A percentile compares a stretch with the other conserved stretches of the same genome.
Conservation (phyloP, 495 filamentous ascomycete genomes). For the Daldinia vernicosa region DNA sequence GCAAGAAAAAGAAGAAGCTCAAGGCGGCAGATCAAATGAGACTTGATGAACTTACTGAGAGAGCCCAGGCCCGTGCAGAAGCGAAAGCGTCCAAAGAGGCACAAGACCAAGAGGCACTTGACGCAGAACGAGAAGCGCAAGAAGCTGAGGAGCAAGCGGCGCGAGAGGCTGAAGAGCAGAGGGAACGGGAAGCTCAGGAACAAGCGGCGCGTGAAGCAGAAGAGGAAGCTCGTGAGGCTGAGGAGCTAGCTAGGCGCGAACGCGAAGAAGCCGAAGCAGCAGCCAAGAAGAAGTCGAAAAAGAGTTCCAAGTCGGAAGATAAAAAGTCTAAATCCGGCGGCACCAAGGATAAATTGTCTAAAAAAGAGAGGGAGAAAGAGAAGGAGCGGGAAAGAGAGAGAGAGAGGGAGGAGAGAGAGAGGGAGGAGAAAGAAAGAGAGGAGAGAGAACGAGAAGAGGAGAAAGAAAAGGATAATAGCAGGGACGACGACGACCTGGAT, state of each 20-base stretch:
- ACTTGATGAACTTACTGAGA: constrained; percentile 51
- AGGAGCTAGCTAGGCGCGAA: constrained; percentile 42
- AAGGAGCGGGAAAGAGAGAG: constrained; percentile 28
- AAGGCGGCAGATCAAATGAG: constrained; percentile 48
- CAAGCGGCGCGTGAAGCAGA: constrained; percentile 45
- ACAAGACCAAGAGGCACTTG: constrained; percentile 32
- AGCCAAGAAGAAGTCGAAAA: constrained; percentile 54
- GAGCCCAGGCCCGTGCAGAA: constrained; percentile 43
- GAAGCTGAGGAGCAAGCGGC: constrained; percentile 47
- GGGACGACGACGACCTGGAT: constrained; percentile 46
- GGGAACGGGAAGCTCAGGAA: constrained; percentile 27
- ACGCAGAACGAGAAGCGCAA: constrained; percentile 23
- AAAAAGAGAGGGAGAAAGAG: constrained; percentile 34
- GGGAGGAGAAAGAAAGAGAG: background rate
- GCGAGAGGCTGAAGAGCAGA: constrained; percentile 50
- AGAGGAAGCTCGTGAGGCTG: constrained; percentile 46
- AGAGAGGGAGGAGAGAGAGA: constrained; percentile 32
- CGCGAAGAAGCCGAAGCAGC: constrained; percentile 48
- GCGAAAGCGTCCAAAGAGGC: constrained; percentile 46
- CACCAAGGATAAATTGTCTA: constrained; percentile 38
- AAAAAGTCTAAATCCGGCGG: constrained; percentile 42
- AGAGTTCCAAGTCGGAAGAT: constrained; percentile 47
- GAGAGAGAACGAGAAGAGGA: constrained; percentile 26
- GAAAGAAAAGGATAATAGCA: constrained; percentile 16
- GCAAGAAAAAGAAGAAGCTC: constrained; percentile 45